Evolutionary conservation across 2,329 filamentous ascomycete species (phyloP), one percentile per base, ranked within the genome.

Genomic region (Chrysoporthe deuterocubensis): DNA sequence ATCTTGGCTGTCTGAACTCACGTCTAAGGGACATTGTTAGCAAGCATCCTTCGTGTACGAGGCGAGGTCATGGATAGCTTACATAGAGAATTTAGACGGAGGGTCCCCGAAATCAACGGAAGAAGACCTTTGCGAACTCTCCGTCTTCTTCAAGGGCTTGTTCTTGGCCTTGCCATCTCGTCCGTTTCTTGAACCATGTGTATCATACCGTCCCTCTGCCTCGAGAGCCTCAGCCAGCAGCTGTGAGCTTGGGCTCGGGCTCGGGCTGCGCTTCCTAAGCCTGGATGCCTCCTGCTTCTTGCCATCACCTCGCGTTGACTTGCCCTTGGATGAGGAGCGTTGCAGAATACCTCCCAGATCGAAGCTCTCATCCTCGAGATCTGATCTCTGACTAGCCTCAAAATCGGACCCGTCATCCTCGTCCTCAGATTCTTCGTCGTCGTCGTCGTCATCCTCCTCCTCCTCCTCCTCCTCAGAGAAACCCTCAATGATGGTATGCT

Each of bases 221-320:
- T 66, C 52, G 5, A 60, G 52, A 21, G 68, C 68, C 26, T 70
- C 68, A 21, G 66, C 60, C 13, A 70, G 56, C 37, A 70, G n/a
- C 42, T 70, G 68, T 13, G 68, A 42, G 46, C 59, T 70, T 4
- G 68, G 68, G 34, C 68, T 70, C 7, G 68, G 68, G 34, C 68
- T 70, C 8, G 62, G 66, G 16, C 62, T 70, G 13, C 66, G 58
- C 40, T 44, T 37, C 6, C 34, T 57, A 13, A 43, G 21, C 37
- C 43, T 40, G 37, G 40, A 5, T 14, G 37, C n/a, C 21, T 32
- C 42, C 4, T 14, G 37, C 16, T 8, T 46, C 4, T 42, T 56
- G 11, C 4, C 26, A 16, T 16, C 13, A 18, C 34, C 32, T 8
- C 46, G 54, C 48, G 5, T 37, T 3, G 40, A 42, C n/a, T 48